These are phyloP conservation scores for Cenococcum geophilum DNA, from an alignment of 495 filamentous ascomycete species.

Conservation along the genomic window DNA sequence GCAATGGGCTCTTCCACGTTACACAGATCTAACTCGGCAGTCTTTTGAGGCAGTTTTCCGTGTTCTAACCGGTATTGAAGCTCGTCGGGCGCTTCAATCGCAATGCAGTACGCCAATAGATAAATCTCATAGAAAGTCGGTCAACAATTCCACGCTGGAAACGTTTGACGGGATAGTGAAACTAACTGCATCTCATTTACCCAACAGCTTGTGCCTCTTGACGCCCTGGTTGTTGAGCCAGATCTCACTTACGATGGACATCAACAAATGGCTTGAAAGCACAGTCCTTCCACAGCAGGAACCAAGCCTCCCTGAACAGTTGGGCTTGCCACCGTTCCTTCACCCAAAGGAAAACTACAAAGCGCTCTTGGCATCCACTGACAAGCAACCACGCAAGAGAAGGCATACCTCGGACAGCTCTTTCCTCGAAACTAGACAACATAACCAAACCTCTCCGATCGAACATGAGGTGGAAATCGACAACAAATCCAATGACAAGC, in stretches of 20 bases:
- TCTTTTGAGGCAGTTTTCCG: slow-evolving; percentile 1
- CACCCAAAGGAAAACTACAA: slow-evolving; percentile 2
- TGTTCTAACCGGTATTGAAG: slow-evolving; percentile 18
- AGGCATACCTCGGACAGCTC: slow-evolving; percentile 37
- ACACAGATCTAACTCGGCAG: slow-evolving; percentile 20
- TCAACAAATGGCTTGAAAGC: slow-evolving; percentile 25
- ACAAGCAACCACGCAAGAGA: slow-evolving; percentile 23
- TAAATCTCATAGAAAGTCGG: slow-evolving; percentile 1
- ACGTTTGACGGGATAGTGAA: slow-evolving; percentile 10
- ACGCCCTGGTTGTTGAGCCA: background rate
- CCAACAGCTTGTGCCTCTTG: background rate
- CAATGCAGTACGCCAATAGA: slow-evolving; percentile 24
- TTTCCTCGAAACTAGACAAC: slow-evolving; percentile 26
- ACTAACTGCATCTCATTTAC: background rate
- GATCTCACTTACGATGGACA: slow-evolving; percentile 17
- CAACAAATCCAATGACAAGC: slow-evolving; percentile 2
- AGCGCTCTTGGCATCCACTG: background rate
- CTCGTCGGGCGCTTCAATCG: background rate
- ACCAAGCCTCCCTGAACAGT: slow-evolving; percentile 18
- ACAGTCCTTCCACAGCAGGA: slow-evolving; percentile 19
- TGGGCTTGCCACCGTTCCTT: slow-evolving; percentile 13
- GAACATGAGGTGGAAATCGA: slow-evolving; percentile 12
- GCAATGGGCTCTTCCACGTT: slow-evolving; percentile 13
- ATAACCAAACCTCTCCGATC: slow-evolving; percentile 11
- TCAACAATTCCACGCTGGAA: background rate